Evolutionary conservation across 2,329 filamentous ascomycete species (phyloP).

Genomic region (Zymoseptoria crescenta): DNA sequence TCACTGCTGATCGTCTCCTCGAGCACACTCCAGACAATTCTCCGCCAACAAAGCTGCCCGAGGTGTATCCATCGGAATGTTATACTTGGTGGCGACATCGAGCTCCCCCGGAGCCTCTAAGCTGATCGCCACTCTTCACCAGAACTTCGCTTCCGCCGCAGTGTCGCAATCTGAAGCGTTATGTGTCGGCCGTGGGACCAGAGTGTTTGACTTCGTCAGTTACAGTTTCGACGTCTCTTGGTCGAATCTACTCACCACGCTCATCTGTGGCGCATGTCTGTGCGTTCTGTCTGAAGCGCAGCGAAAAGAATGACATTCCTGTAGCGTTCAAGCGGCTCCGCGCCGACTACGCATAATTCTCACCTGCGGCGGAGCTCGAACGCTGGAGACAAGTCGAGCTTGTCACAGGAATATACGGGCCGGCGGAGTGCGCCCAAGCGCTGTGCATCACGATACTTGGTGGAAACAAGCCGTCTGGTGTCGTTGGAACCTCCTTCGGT

Average conservation of each 20-base stretch:
- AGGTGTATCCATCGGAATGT: not conserved
- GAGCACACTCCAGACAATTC: too few species aligned
- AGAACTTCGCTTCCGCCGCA: conserved; percentile 2
- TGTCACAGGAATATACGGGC: conserved; percentile 39
- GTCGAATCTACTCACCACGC: not conserved
- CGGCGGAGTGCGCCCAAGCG: conserved; percentile 28
- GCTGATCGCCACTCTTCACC: conserved; percentile 5
- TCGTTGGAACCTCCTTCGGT: conserved; percentile 11
- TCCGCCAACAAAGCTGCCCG: not conserved
- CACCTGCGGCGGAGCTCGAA: conserved; percentile 36
- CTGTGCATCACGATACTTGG: conserved; percentile 2
- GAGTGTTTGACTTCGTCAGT: conserved; percentile 11
- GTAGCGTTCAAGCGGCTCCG: conserved; percentile 28
- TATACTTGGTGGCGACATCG: conserved; percentile 12
- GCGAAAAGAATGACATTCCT: conserved; percentile 42
- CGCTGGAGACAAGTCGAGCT: conserved; percentile 32
- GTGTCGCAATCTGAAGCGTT: conserved; percentile 1
- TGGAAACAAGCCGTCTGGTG: not conserved
- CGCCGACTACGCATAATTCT: conserved; percentile 43
- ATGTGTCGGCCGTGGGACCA: not conserved
- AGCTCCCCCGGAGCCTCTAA: conserved; percentile 14
- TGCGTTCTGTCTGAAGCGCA: conserved; percentile 33
- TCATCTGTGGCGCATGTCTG: conserved; percentile 11
- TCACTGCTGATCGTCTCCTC: too few species aligned
- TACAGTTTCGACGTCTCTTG: conserved; percentile 7